A percentile compares a stretch with the other conserved stretches of the same genome.
phyloP scores from a whole-genome alignment of 768 basidiomycete genomes.

The Lentinula raphanica region DNA sequence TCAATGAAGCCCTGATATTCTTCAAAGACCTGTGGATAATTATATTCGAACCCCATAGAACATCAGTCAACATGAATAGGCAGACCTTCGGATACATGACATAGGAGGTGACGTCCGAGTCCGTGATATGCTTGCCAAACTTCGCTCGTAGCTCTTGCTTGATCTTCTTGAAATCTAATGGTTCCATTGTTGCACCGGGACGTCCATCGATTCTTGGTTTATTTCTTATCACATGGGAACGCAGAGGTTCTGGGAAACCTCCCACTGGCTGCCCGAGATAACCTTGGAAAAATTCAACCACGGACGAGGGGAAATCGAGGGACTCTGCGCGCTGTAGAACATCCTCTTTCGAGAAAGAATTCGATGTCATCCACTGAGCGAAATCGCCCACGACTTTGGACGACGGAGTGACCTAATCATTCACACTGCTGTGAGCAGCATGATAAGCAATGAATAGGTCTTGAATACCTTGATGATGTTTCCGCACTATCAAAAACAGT shows the following conservation, averaged over 20 bases:
- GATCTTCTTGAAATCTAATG: constrained; percentile 94
- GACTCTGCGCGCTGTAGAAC: constrained; percentile 82
- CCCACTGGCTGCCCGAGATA: constrained; percentile 97
- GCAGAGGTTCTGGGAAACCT: constrained; percentile 97
- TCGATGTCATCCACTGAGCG: constrained; percentile 98
- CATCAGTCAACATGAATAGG: not conserved
- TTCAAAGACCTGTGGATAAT: constrained; percentile 73
- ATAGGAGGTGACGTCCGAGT: constrained; percentile 89
- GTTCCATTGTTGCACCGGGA: constrained; percentile 82
- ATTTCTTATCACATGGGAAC: constrained; percentile 86
- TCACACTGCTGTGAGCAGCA: not conserved
- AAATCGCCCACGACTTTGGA: constrained; percentile 99
- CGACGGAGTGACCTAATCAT: constrained; percentile 89
- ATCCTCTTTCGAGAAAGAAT: constrained; percentile 81
- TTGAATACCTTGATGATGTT: constrained; percentile 81
- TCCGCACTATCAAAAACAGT: constrained; percentile 59
- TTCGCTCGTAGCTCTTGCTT: constrained; percentile 89
- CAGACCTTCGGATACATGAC: constrained; percentile 96
- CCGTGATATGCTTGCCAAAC: constrained; percentile 93
- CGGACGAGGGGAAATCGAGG: constrained; percentile 96
- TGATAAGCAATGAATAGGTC: not conserved
- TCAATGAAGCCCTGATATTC: constrained; percentile 93
- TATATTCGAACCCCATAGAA: not conserved
- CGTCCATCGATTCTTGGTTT: constrained; percentile 91
- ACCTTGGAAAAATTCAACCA: constrained; percentile 98